phyloP scores from a whole-genome alignment of 345 rosid genomes.

The Stellera chamaejasme region DNA sequence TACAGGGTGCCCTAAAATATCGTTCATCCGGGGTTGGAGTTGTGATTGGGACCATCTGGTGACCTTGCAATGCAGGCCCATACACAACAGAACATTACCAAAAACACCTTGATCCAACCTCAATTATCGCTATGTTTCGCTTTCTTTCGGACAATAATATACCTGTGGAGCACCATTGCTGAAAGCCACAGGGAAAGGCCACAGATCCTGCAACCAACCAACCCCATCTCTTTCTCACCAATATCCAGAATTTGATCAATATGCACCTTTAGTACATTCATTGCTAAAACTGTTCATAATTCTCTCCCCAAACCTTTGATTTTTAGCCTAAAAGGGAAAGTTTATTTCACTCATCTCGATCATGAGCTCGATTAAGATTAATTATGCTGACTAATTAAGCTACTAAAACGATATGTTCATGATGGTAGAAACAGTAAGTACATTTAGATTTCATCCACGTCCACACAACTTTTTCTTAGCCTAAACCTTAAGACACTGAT shows the following conservation, averaged over 20 bases:
- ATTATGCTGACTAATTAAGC: constrained; percentile 20
- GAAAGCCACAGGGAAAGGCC: constrained; percentile 27
- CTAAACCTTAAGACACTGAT: constrained; percentile 3
- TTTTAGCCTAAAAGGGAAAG: background rate
- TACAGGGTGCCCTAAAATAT: background rate
- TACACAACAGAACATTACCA: background rate
- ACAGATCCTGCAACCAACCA: constrained; percentile 10
- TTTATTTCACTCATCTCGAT: background rate
- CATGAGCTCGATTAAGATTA: constrained; percentile 9
- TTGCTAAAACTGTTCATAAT: background rate
- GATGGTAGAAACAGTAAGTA: constrained; percentile 6
- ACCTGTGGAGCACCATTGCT: constrained; percentile 29
- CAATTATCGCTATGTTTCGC: constrained; percentile 21
- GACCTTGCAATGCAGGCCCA: too few species aligned
- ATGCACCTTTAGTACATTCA: background rate
- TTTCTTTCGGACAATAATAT: constrained; percentile 14
- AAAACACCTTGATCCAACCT: background rate
- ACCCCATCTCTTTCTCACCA: background rate
- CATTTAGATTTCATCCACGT: background rate
- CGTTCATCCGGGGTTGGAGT: too few species aligned
- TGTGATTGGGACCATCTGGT: too few species aligned
- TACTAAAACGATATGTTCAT: constrained; percentile 10
- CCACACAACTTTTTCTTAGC: constrained; percentile 13
- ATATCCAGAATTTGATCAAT: background rate
- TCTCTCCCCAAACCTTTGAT: background rate